These are phyloP conservation scores for Beauveria sp. DNA, from an alignment of 2,329 filamentous ascomycete species.

Conservation along the genomic window DNA sequence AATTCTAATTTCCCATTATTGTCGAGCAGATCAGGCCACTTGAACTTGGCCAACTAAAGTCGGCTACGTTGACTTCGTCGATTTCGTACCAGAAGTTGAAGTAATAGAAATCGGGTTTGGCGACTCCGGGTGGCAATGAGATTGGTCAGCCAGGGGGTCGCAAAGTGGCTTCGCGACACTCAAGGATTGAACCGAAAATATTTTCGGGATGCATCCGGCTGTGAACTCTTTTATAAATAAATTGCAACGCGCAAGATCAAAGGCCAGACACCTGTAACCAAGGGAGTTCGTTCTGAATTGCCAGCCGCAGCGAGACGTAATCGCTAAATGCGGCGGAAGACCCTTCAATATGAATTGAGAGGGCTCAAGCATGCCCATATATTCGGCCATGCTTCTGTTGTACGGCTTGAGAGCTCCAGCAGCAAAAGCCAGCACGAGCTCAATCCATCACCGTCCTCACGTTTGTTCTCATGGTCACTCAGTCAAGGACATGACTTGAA, in stretches of 20 bases:
- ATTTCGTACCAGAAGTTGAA: conserved; percentile 29
- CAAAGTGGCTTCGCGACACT: conserved; percentile 18
- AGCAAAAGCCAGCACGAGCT: conserved; percentile 22
- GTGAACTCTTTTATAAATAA: conserved; percentile 17
- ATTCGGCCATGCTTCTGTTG: conserved; percentile 7
- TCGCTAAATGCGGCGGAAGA: conserved; percentile 16
- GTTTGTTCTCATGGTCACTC: conserved; percentile 18
- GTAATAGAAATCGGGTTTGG: conserved; percentile 22
- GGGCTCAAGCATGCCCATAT: conserved; percentile 23
- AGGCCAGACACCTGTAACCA: conserved; percentile 17
- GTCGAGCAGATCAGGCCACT: conserved; percentile 20
- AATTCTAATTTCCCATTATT: conserved; percentile 24
- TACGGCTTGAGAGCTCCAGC: conserved; percentile 16
- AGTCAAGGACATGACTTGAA: conserved; percentile 18
- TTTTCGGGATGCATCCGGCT: conserved; percentile 12
- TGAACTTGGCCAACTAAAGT: conserved; percentile 1
- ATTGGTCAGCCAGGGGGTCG: conserved; percentile 27
- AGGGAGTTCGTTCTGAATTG: conserved; percentile 7
- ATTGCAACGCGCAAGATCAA: conserved; percentile 19
- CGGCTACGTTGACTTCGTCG: conserved; percentile 23
- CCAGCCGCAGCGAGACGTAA: conserved; percentile 16
- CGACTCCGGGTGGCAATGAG: conserved; percentile 20
- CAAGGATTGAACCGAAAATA: conserved; percentile 14
- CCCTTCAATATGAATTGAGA: conserved; percentile 17
- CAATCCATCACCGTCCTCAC: conserved; percentile 19